Conservation (phyloP, 2,329 filamentous ascomycete genomes). For the Claviceps fusiformis region DNA sequence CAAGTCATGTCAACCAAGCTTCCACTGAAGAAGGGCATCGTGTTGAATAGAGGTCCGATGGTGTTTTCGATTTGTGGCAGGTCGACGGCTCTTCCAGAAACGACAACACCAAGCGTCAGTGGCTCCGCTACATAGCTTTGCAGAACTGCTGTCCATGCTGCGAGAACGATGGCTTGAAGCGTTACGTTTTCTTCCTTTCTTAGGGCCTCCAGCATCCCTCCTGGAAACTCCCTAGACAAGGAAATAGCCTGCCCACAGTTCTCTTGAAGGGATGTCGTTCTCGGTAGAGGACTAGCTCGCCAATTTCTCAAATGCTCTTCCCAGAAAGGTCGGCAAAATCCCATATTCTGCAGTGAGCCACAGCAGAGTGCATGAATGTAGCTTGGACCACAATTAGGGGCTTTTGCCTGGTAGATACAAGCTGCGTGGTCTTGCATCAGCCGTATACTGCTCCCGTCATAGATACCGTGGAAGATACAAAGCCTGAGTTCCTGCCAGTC, state of each 20-base stretch:
- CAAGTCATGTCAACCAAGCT: slow-evolving; percentile 36
- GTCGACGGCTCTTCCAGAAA: slow-evolving; percentile 64
- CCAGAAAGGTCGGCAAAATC: slow-evolving; percentile 50
- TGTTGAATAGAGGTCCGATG: slow-evolving; percentile 83
- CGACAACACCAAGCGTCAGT: slow-evolving; percentile 56
- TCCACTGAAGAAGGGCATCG: slow-evolving; percentile 54
- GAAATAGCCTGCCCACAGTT: slow-evolving; percentile 6
- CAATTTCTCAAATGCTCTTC: slow-evolving; percentile 33
- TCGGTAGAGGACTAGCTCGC: slow-evolving; percentile 1
- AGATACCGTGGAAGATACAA: slow-evolving; percentile 65
- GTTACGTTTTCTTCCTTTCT: slow-evolving; percentile 55
- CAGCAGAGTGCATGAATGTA: slow-evolving; percentile 56
- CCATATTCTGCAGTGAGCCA: slow-evolving; percentile 47
- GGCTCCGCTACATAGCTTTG: slow-evolving; percentile 32
- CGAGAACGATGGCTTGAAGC: slow-evolving; percentile 65
- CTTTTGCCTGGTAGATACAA: slow-evolving; percentile 9
- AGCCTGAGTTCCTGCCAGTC: slow-evolving; percentile 3
- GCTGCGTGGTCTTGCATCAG: slow-evolving; percentile 49
- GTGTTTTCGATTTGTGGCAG: slow-evolving; percentile 50
- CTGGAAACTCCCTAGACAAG: slow-evolving; percentile 16
- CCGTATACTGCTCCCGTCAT: slow-evolving; percentile 69
- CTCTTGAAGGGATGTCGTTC: slow-evolving; percentile 2
- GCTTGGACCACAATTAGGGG: slow-evolving; percentile 25
- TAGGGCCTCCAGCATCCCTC: slow-evolving; percentile 33
- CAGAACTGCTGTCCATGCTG: slow-evolving; percentile 56